Base-by-base conservation (phyloP, 1,139 yeast species). In the Scheffersomyces insectosa region DNA sequence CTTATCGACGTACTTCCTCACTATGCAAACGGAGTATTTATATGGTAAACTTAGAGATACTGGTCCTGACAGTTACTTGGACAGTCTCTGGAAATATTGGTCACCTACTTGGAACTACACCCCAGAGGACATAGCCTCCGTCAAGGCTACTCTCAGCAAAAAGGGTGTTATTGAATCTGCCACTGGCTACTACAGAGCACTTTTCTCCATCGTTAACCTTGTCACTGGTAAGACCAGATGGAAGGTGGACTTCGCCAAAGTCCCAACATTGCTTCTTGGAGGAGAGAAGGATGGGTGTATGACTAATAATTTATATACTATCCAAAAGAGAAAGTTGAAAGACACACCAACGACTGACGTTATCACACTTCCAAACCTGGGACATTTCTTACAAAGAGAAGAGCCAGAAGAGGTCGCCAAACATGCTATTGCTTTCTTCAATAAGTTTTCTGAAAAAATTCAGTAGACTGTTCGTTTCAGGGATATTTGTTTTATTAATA, bases 341-440 rank as follows among this genome's bases (percentile, higher is more conserved):
- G 39, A 48, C 12, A 43, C 38, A 4, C 47, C 55, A 10, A 59
- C 63, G 23, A 68, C 61, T 6, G 55, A 59, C 37, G 68, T 70
- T n/a, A 60, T 65, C 43, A 44, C 66, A 3, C 37, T 73, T 27
- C 55, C 60, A 3, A 56, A 59, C 5, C 58, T 62, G 32, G 78
- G 79, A 2, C 79, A 73, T 49, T 73, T 72, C 49, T 56, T 72
- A 48, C 78, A 73, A 33, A 55, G 76, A 38, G 78, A 73, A 46
- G 63, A 64, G 29, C 77, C 78, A 0, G 52, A 41, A 9, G 51
- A 51, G 37, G 69, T 71, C 3, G 66, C 64, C 1, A 55, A 55
- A 28, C 43, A 58, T 27, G 55, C 65, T 8, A 44, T 54, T 30
- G 66, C 60, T 25, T 73, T 75, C 71, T 56, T 69, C 42, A 45